Base-by-base conservation (phyloP, 108 stramenopile species). In the Mayamaea pseudoterrestris region DNA sequence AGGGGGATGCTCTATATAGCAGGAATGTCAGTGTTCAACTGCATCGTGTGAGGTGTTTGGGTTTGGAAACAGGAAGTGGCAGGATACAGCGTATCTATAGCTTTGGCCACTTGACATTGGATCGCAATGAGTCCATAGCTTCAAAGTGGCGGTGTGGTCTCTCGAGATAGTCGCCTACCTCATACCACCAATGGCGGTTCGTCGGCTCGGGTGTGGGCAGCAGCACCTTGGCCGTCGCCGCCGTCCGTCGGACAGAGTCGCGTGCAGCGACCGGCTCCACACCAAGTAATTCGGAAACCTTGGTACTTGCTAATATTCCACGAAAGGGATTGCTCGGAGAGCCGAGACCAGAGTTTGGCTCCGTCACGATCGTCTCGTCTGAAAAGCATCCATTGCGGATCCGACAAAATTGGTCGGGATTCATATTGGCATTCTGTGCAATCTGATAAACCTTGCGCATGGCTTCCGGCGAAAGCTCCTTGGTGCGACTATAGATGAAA, bases 401-500 rank as follows among this genome's bases (percentile, higher is more conserved):
- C 48, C 73, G 66, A 66, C 93, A 94, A 56, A 94, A 94, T 32
- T 90, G 69, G 44, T 84, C 80, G 30, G 88, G 88, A 50, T 88
- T 85, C 74, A 92, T 82, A 0, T 90, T 90, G n/a, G 85, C 90
- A 18, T 85, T 72, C 41, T 74, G 63, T 37, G 93, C 93, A 32
- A 93, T 93, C 26, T 62, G 29, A 57, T 90, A 85, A 12, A 94
- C 92, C 46, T 86, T 87, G 31, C 73, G 56, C 83, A 87, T 72
- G 25, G 81, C 66, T 44, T 69, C 66, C 8, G 73, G 68, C 35
- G 78, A 67, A 28, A 97, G 80, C 7, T 52, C 58, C 25, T 78
- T 67, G 16, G 84, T 65, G 16, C 93, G 82, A 34, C 86, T 81
- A 75, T 97, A 97, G 35, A 97, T 80, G 58, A 97, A 97, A 22